phyloP scores from a whole-genome alignment of 225 moss, liverwort and hornwort genomes.

The Antitrichia curtipendula region DNA sequence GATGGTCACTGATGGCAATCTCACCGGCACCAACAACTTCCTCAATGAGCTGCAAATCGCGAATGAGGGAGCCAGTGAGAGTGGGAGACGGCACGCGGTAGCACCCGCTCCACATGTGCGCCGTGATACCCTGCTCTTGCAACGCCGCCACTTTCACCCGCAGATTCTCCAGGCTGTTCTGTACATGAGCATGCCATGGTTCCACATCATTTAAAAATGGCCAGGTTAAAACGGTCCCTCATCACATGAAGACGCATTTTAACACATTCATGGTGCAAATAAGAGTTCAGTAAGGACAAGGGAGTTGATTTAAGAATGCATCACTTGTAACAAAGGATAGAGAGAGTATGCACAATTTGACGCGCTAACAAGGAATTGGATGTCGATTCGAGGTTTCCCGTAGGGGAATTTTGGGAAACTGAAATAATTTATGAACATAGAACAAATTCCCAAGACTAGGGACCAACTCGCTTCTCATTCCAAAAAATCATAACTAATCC shows the following conservation, averaged over 20 bases:
- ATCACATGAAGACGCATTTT: not conserved
- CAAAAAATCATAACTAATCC: not conserved
- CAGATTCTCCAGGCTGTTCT: slow-evolving; percentile 72
- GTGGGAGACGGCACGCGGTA: slow-evolving; percentile 86
- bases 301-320: not conserved
- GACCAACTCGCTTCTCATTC: not conserved
- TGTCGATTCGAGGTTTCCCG: not conserved
- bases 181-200: not conserved
- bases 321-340: not conserved
- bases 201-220: not conserved
- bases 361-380: not conserved
- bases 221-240: not conserved
- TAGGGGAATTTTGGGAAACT: not conserved
- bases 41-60: slow-evolving; percentile 75
- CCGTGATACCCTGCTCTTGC: slow-evolving; percentile 58
- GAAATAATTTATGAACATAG: not conserved
- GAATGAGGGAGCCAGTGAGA: slow-evolving; percentile 72
- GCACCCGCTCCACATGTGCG: slow-evolving; percentile 93
- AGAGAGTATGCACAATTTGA: not conserved
- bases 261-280: not conserved
- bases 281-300: not conserved
- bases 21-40: slow-evolving; percentile 87
- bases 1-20: slow-evolving; percentile 88
- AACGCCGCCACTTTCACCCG: slow-evolving; percentile 63
- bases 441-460: not conserved